Percentiles rank a stretch among this genome's conserved stretches.
phyloP scores from a whole-genome alignment of 805 yeast species.

The Saccharomycopsis microspora region DNA sequence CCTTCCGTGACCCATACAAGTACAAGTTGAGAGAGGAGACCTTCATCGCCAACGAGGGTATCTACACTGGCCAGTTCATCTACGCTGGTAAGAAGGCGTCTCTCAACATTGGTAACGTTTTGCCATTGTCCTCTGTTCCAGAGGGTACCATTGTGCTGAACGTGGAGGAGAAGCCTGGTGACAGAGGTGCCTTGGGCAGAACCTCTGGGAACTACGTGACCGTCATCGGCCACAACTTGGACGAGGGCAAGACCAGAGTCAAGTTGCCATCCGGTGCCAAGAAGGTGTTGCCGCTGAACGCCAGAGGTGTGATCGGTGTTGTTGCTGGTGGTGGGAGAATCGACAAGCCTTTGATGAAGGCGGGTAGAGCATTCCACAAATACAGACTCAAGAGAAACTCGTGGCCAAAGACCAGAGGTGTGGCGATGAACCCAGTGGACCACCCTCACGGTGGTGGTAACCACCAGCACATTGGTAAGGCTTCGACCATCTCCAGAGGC shows the following conservation, averaged over 20 bases:
- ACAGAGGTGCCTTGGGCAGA: slow-evolving; percentile 99
- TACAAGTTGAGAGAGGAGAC: slow-evolving; percentile 97
- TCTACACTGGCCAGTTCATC: slow-evolving; percentile 98
- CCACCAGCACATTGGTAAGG: slow-evolving; percentile 99
- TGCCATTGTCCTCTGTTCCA: slow-evolving; percentile 95
- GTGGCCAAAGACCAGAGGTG: slow-evolving; percentile 99
- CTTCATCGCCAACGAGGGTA: slow-evolving; percentile 99
- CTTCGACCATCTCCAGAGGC: slow-evolving; percentile 98
- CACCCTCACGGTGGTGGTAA: slow-evolving; percentile 99
- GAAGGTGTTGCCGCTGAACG: slow-evolving; percentile 89
- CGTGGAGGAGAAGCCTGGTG: slow-evolving; percentile 98
- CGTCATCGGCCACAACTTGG: slow-evolving; percentile 98
- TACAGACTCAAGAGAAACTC: slow-evolving; percentile 99
- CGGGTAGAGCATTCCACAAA: slow-evolving; percentile 99
- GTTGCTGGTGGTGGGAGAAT: slow-evolving; percentile 99
- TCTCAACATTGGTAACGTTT: slow-evolving; percentile 91
- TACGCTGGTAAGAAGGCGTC: slow-evolving; percentile 99
- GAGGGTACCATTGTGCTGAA: slow-evolving; percentile 99
- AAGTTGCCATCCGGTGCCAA: slow-evolving; percentile 99
- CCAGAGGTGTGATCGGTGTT: slow-evolving; percentile 99
- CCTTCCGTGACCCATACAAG: slow-evolving; percentile 99
- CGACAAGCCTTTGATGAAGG: slow-evolving; percentile 98
- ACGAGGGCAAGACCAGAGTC: slow-evolving; percentile 97
- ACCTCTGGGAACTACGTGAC: slow-evolving; percentile 99
- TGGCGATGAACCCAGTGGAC: slow-evolving; percentile 99